A percentile compares a stretch with the other conserved stretches of the same genome.
Conservation (phyloP, 129 eudicot genomes). For the Artemisia annua region DNA sequence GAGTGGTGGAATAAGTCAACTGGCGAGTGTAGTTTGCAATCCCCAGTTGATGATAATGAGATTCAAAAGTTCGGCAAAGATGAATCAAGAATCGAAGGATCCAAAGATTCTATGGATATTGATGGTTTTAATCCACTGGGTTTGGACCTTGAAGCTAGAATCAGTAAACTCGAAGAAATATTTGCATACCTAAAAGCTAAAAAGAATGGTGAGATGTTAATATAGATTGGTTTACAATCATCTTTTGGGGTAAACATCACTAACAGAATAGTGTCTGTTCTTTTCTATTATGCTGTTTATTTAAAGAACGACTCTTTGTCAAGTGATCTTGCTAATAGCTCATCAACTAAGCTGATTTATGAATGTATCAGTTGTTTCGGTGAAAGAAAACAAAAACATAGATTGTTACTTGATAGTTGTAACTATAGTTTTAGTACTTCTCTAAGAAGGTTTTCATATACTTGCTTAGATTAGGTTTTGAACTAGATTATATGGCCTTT, state of each 20-base stretch:
- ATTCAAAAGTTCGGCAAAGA: background rate
- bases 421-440: no score
- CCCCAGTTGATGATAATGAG: background rate
- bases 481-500: no score
- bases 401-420: no score
- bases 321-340: no score
- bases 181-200: constrained; percentile 17
- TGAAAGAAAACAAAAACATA: no score
- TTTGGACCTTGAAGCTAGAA: constrained; percentile 14
- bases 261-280: background rate
- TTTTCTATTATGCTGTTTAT: no score
- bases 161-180: constrained; percentile 16
- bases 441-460: no score
- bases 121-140: background rate
- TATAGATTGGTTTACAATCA: constrained; percentile 4
- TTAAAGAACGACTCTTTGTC: no score
- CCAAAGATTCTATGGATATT: background rate
- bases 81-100: constrained; percentile 9
- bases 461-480: no score
- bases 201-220: constrained; percentile 2
- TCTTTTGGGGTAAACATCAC: background rate
- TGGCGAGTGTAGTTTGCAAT: background rate
- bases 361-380: no score
- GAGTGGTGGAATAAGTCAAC: constrained; percentile 43
- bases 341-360: no score